phyloP scores from a whole-genome alignment of 2,329 filamentous ascomycete species.

The Penicillium capsulatum region DNA sequence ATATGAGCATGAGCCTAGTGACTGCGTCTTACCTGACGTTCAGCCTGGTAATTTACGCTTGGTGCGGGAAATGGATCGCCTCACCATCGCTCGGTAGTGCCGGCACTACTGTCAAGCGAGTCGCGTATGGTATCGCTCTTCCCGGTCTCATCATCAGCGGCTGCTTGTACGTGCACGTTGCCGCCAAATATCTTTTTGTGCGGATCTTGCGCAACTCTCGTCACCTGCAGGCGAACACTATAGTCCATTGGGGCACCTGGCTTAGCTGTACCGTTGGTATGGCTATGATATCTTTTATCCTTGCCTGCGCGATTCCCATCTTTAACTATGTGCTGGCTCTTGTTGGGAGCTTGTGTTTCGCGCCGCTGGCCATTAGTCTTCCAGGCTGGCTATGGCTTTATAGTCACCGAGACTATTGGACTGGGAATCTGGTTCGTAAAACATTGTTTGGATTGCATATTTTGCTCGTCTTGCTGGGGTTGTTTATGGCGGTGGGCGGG shows the following conservation, averaged over 20 bases:
- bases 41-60: slow-evolving; percentile 58
- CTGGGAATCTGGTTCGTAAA: slow-evolving; percentile 34
- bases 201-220: slow-evolving; percentile 50
- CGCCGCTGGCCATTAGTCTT: slow-evolving; percentile 48
- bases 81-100: slow-evolving; percentile 60
- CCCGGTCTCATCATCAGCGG: slow-evolving; percentile 52
- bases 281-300: slow-evolving; percentile 46
- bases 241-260: slow-evolving; percentile 53
- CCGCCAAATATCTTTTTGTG: slow-evolving; percentile 55
- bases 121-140: slow-evolving; percentile 58
- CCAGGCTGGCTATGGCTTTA: slow-evolving; percentile 52
- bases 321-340: slow-evolving; percentile 52
- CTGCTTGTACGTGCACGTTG: slow-evolving; percentile 44
- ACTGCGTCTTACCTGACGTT: slow-evolving; percentile 56
- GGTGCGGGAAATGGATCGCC: slow-evolving; percentile 60
- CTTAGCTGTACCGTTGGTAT: slow-evolving; percentile 45
- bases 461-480: slow-evolving; percentile 42
- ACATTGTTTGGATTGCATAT: slow-evolving; percentile 41
- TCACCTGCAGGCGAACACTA: slow-evolving; percentile 51
- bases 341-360: slow-evolving; percentile 50
- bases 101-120: slow-evolving; percentile 56
- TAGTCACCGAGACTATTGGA: slow-evolving; percentile 44
- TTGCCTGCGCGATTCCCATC: slow-evolving; percentile 54
- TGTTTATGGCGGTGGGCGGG: slow-evolving; percentile 48
- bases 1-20: slow-evolving; percentile 56